Base-by-base conservation (phyloP, 2,329 filamentous ascomycete species). In the Colletotrichum acutatum region DNA sequence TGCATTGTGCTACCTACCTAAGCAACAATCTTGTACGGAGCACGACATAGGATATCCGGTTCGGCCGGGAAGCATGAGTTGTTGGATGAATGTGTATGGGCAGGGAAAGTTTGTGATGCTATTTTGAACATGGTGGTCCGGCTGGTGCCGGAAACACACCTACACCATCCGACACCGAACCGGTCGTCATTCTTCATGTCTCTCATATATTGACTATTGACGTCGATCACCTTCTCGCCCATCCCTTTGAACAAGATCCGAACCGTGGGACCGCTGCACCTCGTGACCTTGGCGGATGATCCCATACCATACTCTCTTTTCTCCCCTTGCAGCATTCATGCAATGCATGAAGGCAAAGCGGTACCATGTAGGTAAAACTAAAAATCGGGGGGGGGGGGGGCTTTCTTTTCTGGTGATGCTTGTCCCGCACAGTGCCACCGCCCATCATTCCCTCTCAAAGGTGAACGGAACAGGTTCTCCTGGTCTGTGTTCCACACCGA, bases 401-500 rank as follows among this genome's bases (percentile, higher is more conserved):
- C 8, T 19, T 54, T 53, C 30, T 8, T 19, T 34, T 53, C 61
- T 22, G 14, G 46, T n/a, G 52, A 65, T 14, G 37, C 37, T 19
- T 42, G 19, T 59, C 28, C 64, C 46, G 56, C 28, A 30, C 9
- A 22, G 42, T 49, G 42, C 42, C 42, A 11, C 42, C 19, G 19
- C 42, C 19, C 12, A 42, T 16, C 37, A 7, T 16, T 22, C 8
- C 42, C 42, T 49, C 42, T 22, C 19, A 24, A 14, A 32, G 24
- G n/a, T 34, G 12, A 56, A 19, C 28, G 37, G 6, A 63, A 24
- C 22, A 64, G 12, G 32, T n/a, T 53, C 19, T 16, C 32, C 49
- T 67, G 64, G 49, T n/a, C 68, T 57, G 63, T 42, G 57, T 57
- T 68, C 22, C 49, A 26, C 12, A 34, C 34, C n/a, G 26, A 49